These are phyloP conservation scores for Wallacemonas sp. DNA, from an alignment of 208 protist genomes.

Conservation along the genomic window DNA sequence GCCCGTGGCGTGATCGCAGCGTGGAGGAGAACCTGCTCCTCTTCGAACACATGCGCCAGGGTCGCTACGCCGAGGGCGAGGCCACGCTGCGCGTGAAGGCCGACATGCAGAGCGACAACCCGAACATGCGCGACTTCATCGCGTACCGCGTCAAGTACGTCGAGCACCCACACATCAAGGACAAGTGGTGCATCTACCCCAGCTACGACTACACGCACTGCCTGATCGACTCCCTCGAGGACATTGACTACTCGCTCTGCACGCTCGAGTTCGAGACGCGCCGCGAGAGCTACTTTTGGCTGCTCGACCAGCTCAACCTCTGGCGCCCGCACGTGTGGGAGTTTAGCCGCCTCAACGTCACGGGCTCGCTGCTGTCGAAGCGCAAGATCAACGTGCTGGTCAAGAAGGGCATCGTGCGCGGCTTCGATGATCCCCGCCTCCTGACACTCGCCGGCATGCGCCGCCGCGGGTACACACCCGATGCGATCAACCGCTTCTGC, in stretches of 20 bases:
- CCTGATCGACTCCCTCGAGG: conserved; percentile 99
- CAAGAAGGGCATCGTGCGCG: conserved; percentile 92
- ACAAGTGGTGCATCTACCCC: conserved; percentile 99
- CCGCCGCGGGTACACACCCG: conserved; percentile 96
- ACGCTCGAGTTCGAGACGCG: conserved; percentile 99
- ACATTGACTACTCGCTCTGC: conserved; percentile 99
- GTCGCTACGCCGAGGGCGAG: conserved; percentile 97
- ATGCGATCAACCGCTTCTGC: conserved; percentile 98
- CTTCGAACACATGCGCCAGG: conserved; percentile 94
- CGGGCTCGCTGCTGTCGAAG: conserved; percentile 97
- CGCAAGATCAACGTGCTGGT: conserved; percentile 97
- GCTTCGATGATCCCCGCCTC: conserved; percentile 98
- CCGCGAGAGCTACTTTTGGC: conserved; percentile 97
- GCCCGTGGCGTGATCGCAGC: conserved; percentile 88
- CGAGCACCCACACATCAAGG: conserved; percentile 92
- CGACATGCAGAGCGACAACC: conserved; percentile 97
- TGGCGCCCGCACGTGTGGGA: conserved; percentile 97
- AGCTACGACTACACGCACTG: conserved; percentile 99
- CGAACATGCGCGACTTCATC: conserved; percentile 98
- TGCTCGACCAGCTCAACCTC: conserved; percentile 88
- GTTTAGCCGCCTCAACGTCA: conserved; percentile 98
- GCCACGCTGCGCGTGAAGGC: conserved; percentile 98
- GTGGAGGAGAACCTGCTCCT: conserved; percentile 92
- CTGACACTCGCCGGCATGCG: conserved; percentile 97
- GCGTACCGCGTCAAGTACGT: conserved; percentile 99